Conservation (phyloP, 176 grass and related monocot genomes). For the Secale cereale region DNA sequence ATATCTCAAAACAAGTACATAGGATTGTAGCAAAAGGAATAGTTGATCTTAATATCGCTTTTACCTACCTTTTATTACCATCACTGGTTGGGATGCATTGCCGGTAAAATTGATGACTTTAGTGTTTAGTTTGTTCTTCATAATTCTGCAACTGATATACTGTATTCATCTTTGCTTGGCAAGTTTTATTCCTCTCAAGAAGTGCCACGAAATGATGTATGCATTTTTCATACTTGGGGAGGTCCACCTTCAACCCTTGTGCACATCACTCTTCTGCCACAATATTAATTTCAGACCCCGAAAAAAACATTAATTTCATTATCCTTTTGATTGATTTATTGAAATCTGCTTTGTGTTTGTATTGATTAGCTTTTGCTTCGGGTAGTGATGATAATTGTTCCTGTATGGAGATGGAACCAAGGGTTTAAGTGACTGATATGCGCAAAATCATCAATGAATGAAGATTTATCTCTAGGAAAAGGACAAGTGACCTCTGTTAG, state of each 20-base stretch:
- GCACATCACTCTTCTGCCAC: neutral
- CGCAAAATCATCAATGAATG: neutral
- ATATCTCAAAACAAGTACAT: too few relatives aligned
- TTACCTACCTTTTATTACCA: too few relatives aligned
- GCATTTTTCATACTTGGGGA: neutral
- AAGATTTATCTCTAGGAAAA: neutral
- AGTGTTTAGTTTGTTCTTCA: too few relatives aligned
- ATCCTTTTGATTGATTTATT: neutral
- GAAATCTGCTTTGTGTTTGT: neutral
- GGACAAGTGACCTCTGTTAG: constrained; percentile 11
- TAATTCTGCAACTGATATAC: neutral
- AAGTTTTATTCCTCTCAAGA: neutral
- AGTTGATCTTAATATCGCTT: too few relatives aligned
- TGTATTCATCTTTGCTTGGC: neutral
- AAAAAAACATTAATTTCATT: too few relatives aligned
- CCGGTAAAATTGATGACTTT: too few relatives aligned
- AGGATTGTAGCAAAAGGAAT: too few relatives aligned
- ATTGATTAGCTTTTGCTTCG: neutral
- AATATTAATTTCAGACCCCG: too few relatives aligned
- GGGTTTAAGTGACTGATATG: neutral
- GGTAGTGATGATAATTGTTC: constrained; percentile 1
- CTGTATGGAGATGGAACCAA: constrained; percentile 9
- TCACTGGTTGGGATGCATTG: too few relatives aligned
- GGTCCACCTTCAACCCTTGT: neutral
- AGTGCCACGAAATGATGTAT: neutral